A percentile compares a stretch with the other conserved stretches of the same genome.
These are phyloP conservation scores for Chloris gayana DNA, from an alignment of 176 grass and related monocot species.

Conservation along the genomic window DNA sequence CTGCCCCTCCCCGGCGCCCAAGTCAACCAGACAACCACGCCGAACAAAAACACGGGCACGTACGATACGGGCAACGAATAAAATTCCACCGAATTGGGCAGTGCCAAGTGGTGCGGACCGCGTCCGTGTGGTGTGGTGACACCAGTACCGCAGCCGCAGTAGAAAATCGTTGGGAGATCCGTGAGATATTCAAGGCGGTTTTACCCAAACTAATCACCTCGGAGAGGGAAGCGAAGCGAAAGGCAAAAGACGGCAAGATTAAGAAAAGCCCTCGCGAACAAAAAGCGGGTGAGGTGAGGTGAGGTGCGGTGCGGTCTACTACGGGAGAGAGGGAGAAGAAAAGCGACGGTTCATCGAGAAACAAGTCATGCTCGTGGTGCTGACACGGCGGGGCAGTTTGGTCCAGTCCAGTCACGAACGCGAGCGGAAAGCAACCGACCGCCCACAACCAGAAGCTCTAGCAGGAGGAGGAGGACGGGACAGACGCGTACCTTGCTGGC, in stretches of 20 bases:
- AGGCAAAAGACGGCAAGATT: background rate
- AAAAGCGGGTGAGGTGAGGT: slow-evolving; percentile 27
- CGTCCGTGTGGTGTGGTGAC: background rate
- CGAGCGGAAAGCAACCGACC: slow-evolving; percentile 33
- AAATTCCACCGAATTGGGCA: background rate
- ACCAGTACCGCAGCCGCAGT: background rate
- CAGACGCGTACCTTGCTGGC: slow-evolving; percentile 25
- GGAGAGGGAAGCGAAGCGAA: too few relatives aligned
- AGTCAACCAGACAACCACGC: slow-evolving; percentile 31
- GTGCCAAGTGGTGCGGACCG: background rate
- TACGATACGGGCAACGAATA: slow-evolving; percentile 3
- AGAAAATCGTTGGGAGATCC: slow-evolving; percentile 11
- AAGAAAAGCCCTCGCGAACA: slow-evolving; percentile 29
- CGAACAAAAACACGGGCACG: background rate
- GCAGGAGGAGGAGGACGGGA: background rate
- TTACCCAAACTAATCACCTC: background rate
- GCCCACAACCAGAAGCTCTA: background rate
- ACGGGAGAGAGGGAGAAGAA: background rate
- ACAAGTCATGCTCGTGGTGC: slow-evolving; percentile 45
- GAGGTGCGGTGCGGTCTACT: background rate
- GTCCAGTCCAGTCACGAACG: slow-evolving; percentile 11
- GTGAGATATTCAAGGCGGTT: slow-evolving; percentile 2
- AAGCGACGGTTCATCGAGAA: slow-evolving; percentile 51
- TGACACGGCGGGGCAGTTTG: slow-evolving; percentile 44
- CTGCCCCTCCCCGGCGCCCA: background rate